Evolutionary conservation across 306 rosid species (phyloP), one percentile per base, ranked within the genome.

Genomic region (Castanea crenata): DNA sequence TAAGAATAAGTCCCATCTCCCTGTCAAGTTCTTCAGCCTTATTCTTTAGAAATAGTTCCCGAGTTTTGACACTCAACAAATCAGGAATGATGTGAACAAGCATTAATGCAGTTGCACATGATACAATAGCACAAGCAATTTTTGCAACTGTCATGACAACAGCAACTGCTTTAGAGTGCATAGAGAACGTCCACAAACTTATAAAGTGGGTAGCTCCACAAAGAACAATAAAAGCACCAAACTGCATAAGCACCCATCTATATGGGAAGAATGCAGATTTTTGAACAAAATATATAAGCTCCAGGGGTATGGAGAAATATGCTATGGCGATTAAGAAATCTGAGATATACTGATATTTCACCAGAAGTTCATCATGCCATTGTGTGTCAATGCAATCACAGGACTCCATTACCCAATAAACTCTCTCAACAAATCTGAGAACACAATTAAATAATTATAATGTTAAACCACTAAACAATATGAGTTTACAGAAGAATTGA

Each of bases 231-330:
- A 94, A 94, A 69, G 99, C 97, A 74, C 97, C 97, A 76, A 94
- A 92, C 89, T 94, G 99, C 90, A 92, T 87, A 80, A 94, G 99
- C 84, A 94, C 99, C 99, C 99, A 94, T 91, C 95, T 75, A 80
- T 92, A 94, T 0, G 99, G 99, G 62, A 92, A 92, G 89, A 92
- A 91, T 13, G 97, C 89, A 16, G 99, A 94, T 68, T 87, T 92
- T 54, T 92, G 94, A 79, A 94, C 97, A 79, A 94, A 94, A 79
- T 94, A 94, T 54, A 94, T 87, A 11, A 94, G 97, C 85, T 94
- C 99, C 69, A 94, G 82, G 19, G 99, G 99, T 77, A 94, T 92
- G 12, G 99, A 94, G 87, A 94, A 94, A 88, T 94, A 94, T 0
- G 99, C 99, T 61, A 94, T 78, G 0, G 97, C 97, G 35, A 94